Evolutionary conservation across 257 asterid species (phyloP).

Genomic region (Gardenia jasminoides): DNA sequence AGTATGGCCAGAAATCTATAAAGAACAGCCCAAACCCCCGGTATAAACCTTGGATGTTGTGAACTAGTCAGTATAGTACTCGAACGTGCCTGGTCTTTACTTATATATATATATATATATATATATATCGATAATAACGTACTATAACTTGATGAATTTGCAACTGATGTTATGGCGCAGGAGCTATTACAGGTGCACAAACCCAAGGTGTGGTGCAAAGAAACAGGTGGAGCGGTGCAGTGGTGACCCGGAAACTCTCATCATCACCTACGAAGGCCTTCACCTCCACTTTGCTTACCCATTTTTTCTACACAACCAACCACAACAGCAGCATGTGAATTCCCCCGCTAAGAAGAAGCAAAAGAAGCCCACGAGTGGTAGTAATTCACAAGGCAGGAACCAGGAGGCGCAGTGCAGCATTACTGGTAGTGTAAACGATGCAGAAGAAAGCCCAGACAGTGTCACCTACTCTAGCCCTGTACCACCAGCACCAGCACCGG

Average conservation of each 20-base stretch:
- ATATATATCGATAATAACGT: too few relatives aligned
- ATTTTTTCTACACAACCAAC: constrained; percentile 30
- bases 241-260: constrained; percentile 63
- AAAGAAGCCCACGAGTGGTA: constrained; percentile 23
- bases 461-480: background rate
- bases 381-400: background rate
- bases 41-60: constrained; percentile 22
- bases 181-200: constrained; percentile 89
- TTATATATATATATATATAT: too few relatives aligned
- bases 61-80: background rate
- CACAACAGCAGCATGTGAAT: constrained; percentile 10
- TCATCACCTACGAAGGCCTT: constrained; percentile 88
- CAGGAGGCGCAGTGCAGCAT: constrained; percentile 15
- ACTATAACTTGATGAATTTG: too few relatives aligned
- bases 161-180: constrained; percentile 35
- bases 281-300: constrained; percentile 89
- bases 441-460: constrained; percentile 8
- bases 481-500: background rate
- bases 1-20: constrained; percentile 91
- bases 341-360: constrained; percentile 69
- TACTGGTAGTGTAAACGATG: constrained; percentile 1
- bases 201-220: constrained; percentile 80
- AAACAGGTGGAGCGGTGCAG: constrained; percentile 79
- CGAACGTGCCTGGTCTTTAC: background rate
- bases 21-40: constrained; percentile 94